These are phyloP conservation scores for Boletus barrowsii DNA, from an alignment of 768 basidiomycete species.

Conservation along the genomic window DNA sequence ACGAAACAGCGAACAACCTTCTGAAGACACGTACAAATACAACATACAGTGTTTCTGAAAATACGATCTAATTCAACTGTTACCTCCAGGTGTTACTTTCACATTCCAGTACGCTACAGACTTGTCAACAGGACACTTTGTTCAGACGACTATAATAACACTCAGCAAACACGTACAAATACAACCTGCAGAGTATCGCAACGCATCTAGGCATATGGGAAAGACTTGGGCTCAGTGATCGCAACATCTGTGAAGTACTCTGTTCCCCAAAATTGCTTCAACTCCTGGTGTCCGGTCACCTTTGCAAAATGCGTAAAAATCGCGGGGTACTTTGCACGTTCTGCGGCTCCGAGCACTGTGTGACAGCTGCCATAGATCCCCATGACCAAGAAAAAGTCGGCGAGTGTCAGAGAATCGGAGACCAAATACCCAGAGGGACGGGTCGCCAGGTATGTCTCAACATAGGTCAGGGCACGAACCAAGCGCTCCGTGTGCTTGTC, in stretches of 20 bases:
- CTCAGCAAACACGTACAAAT: too few species aligned
- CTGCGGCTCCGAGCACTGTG: constrained; percentile 4
- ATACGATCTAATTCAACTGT: too few species aligned
- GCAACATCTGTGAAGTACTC: constrained; percentile 4
- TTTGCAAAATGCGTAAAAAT: constrained; percentile 11
- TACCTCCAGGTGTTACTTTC: too few species aligned
- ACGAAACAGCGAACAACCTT: too few species aligned
- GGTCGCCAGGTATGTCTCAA: constrained; percentile 11
- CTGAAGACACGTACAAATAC: too few species aligned
- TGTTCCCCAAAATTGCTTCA: constrained; percentile 11
- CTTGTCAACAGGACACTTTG: too few species aligned
- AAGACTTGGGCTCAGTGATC: not conserved
- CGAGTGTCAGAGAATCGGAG: constrained; percentile 12
- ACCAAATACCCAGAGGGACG: constrained; percentile 15
- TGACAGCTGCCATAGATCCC: not conserved
- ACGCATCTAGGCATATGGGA: too few species aligned
- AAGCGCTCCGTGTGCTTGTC: not conserved
- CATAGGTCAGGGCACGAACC: constrained; percentile 3
- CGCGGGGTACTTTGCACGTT: constrained; percentile 13
- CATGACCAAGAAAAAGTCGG: constrained; percentile 12
- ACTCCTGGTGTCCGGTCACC: constrained; percentile 13
- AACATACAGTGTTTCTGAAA: too few species aligned
- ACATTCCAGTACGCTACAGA: too few species aligned
- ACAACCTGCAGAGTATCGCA: not conserved
- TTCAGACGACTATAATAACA: too few species aligned